phyloP scores from a whole-genome alignment of 495 filamentous ascomycete species.

The Neurospora pannonica region DNA sequence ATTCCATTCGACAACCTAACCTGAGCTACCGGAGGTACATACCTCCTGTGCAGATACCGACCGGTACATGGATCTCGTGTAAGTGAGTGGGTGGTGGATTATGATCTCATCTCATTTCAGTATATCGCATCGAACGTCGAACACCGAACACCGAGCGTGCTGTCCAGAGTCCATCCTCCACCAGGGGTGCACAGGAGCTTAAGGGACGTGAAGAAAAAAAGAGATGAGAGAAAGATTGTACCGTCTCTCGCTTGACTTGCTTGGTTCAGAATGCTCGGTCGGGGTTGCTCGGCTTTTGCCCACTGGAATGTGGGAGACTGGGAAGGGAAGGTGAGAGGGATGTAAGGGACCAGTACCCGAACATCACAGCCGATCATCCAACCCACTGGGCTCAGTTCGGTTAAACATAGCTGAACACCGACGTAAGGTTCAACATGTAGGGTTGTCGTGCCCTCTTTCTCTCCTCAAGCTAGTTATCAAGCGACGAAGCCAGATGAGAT shows the following conservation, averaged over 20 bases:
- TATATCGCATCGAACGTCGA: background rate
- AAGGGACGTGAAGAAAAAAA: too few relatives aligned
- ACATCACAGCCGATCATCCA: background rate
- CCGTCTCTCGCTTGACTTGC: too few relatives aligned
- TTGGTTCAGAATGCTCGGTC: too few relatives aligned
- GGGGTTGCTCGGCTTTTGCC: too few relatives aligned
- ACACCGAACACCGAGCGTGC: background rate
- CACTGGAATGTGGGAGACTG: background rate
- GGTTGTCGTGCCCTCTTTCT: background rate
- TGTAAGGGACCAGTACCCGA: background rate
- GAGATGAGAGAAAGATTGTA: too few relatives aligned
- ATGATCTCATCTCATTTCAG: background rate
- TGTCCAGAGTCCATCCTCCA: background rate
- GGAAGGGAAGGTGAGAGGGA: background rate
- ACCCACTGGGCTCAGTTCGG: background rate
- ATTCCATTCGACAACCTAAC: background rate
- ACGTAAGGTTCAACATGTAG: background rate
- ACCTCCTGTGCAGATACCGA: background rate
- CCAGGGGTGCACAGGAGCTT: background rate
- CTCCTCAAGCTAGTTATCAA: too few relatives aligned
- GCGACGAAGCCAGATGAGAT: background rate
- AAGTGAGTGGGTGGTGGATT: background rate
- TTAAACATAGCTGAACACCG: too few relatives aligned
- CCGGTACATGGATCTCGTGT: background rate
- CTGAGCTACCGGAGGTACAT: background rate